Evolutionary conservation across 1,284 basidiomycete species (phyloP).

Genomic region (Leccinum huronense): DNA sequence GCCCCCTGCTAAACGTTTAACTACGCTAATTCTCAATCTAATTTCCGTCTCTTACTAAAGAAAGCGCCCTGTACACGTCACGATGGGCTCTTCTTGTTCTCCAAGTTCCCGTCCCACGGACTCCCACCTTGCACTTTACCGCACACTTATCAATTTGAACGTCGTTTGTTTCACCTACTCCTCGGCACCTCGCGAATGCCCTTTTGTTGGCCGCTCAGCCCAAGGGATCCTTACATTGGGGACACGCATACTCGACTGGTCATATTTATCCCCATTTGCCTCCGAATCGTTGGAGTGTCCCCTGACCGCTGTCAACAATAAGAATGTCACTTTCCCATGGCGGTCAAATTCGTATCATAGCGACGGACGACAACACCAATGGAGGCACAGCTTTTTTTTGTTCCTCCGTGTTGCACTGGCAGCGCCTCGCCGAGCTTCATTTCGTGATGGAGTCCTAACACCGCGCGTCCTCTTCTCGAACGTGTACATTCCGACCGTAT

Average conservation of each 20-base stretch:
- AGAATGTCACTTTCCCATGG: slow-evolving; percentile 30
- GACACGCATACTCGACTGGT: slow-evolving; percentile 21
- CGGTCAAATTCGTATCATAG: slow-evolving; percentile 25
- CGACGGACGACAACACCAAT: slow-evolving; percentile 19
- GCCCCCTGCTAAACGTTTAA: slow-evolving; percentile 35
- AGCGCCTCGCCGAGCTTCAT: slow-evolving; percentile 11
- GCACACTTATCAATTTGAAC: slow-evolving; percentile 9
- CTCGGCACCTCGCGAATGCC: slow-evolving; percentile 32
- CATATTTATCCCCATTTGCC: slow-evolving; percentile 24
- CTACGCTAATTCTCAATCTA: slow-evolving; percentile 36
- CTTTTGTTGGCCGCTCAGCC: slow-evolving; percentile 10
- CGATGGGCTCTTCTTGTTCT: slow-evolving; percentile 8
- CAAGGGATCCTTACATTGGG: slow-evolving; percentile 14
- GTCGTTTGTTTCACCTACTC: slow-evolving; percentile 26
- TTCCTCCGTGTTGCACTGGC: background rate
- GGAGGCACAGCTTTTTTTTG: slow-evolving; percentile 9
- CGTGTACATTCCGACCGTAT: slow-evolving; percentile 11
- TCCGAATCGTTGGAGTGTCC: slow-evolving; percentile 15
- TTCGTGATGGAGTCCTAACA: slow-evolving; percentile 11
- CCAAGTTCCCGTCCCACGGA: slow-evolving; percentile 12
- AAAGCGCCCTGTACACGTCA: slow-evolving; percentile 26
- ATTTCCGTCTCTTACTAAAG: slow-evolving; percentile 27
- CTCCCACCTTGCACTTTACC: slow-evolving; percentile 2
- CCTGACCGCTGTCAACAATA: slow-evolving; percentile 17
- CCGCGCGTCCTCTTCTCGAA: slow-evolving; percentile 14